Percentiles rank a stretch among this genome's conserved stretches.
Conservation (phyloP, 2,329 filamentous ascomycete genomes). For the Fusarium hainanense region DNA sequence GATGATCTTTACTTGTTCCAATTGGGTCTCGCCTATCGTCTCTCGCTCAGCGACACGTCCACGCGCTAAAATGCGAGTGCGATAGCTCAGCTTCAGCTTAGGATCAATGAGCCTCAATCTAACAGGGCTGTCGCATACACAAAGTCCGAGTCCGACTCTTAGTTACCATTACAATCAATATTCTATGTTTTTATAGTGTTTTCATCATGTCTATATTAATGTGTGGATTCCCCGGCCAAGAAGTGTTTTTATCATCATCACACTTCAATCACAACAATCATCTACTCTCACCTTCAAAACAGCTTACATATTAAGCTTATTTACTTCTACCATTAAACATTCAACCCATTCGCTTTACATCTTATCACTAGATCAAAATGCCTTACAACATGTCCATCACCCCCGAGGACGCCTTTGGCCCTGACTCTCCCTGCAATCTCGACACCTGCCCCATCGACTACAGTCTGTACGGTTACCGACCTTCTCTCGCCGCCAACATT, state of each 20-base stretch:
- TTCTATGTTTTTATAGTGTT: background rate
- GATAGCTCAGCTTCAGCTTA: conserved; percentile 11
- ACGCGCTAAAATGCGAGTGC: conserved; percentile 17
- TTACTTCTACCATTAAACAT: background rate
- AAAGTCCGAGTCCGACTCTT: conserved; percentile 21
- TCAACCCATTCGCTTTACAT: background rate
- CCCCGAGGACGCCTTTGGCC: conserved; percentile 54
- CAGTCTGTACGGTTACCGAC: conserved; percentile 65
- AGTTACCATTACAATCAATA: background rate
- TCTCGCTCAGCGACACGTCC: background rate
- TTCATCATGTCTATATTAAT: conserved; percentile 32
- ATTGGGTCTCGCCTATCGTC: background rate
- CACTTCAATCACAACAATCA: conserved; percentile 11
- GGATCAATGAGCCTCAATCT: conserved; percentile 22
- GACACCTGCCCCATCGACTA: conserved; percentile 59
- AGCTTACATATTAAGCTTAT: conserved; percentile 29
- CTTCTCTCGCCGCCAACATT: conserved; percentile 64
- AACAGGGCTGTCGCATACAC: background rate
- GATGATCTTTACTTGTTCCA: conserved; percentile 1
- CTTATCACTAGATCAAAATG: conserved; percentile 22
- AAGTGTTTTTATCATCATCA: conserved; percentile 10
- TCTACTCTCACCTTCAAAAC: conserved; percentile 4
- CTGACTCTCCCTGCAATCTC: conserved; percentile 59
- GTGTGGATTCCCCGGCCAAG: conserved; percentile 10
- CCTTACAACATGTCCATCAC: conserved; percentile 33